These are phyloP conservation scores for Aspergillus sp. DNA, from an alignment of 2,329 filamentous ascomycete species.

Conservation along the genomic window DNA sequence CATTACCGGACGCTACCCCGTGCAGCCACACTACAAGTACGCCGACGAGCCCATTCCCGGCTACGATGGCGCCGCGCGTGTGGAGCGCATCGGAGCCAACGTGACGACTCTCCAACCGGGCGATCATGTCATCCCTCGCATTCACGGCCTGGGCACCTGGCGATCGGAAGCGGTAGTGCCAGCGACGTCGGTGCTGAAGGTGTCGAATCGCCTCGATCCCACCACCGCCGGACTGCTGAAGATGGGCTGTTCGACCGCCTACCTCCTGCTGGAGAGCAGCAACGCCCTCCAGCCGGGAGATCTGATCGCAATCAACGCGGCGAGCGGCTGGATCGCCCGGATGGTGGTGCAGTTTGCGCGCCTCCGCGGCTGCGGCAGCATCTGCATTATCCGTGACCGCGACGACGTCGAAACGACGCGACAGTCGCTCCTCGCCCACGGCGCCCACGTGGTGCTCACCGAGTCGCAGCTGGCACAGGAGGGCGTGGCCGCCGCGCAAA, in stretches of 20 bases:
- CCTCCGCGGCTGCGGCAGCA: not conserved
- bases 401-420: not conserved
- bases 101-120: not conserved
- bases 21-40: not conserved
- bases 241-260: constrained; percentile 1
- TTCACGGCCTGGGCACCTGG: constrained; percentile 1
- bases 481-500: not conserved
- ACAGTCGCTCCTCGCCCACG: not conserved
- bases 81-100: not conserved
- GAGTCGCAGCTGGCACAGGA: not conserved
- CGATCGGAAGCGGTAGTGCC: constrained; percentile 1
- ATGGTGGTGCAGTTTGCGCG: constrained; percentile 2
- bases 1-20: constrained; percentile 1
- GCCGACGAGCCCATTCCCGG: constrained; percentile 1
- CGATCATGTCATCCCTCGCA: constrained; percentile 1
- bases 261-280: constrained; percentile 1
- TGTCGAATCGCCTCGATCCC: not conserved
- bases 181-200: not conserved
- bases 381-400: constrained; percentile 3
- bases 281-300: not conserved
- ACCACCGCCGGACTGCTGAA: constrained; percentile 1
- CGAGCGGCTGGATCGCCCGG: constrained; percentile 1
- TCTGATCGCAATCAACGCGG: not conserved
- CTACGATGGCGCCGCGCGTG: not conserved
- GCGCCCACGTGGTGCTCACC: not conserved